These are phyloP conservation scores for Peronospora belbahrii DNA, from an alignment of 352 stramenopile genomes.

Conservation along the genomic window DNA sequence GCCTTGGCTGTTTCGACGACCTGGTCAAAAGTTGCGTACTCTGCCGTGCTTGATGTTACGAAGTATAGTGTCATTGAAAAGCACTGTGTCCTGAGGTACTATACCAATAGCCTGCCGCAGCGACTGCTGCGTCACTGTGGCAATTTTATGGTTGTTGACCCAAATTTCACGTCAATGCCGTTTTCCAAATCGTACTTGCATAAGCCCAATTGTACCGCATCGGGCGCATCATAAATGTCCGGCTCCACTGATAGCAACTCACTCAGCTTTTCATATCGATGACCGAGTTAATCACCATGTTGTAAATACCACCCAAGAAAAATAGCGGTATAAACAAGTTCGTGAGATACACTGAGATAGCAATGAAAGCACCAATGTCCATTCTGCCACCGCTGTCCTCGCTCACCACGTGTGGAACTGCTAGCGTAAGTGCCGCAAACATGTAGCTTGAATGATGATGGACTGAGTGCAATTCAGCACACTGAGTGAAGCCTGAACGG, in stretches of 20 bases:
- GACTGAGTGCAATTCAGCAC: constrained; percentile 93
- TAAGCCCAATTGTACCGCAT: constrained; percentile 76
- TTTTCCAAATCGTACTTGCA: constrained; percentile 67
- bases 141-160: constrained; percentile 91
- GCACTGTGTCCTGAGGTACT: constrained; percentile 94
- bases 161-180: constrained; percentile 83
- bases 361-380: constrained; percentile 94
- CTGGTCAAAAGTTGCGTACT: constrained; percentile 86
- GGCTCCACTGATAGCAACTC: constrained; percentile 93
- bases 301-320: constrained; percentile 91
- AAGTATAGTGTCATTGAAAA: constrained; percentile 98
- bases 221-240: constrained; percentile 87
- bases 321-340: constrained; percentile 96
- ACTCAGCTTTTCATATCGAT: constrained; percentile 96
- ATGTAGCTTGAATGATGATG: constrained; percentile 73
- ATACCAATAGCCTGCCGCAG: constrained; percentile 93
- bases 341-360: constrained; percentile 94
- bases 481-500: constrained; percentile 90
- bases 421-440: constrained; percentile 50
- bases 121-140: constrained; percentile 87
- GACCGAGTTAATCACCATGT: constrained; percentile 88
- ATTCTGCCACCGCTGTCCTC: constrained; percentile 54
- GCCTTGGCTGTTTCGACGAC: constrained; percentile 88
- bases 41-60: constrained; percentile 95
- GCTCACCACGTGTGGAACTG: constrained; percentile 66